phyloP scores from a whole-genome alignment of 495 filamentous ascomycete genomes.

The Staphylotrichum tortipilum region DNA sequence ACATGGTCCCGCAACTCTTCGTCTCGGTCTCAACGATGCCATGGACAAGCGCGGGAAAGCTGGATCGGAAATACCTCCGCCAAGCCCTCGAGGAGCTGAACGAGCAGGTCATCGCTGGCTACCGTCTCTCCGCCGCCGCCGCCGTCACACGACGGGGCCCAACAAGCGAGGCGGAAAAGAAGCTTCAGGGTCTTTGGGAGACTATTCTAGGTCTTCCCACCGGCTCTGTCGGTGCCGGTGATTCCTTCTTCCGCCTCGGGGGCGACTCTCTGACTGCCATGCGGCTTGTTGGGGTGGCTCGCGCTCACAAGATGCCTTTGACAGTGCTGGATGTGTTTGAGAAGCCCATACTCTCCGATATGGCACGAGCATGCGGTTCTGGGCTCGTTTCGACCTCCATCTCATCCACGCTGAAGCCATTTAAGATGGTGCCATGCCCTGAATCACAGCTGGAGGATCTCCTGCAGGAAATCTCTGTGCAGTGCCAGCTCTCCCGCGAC shows the following conservation, averaged over 20 bases:
- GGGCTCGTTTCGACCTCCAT: background rate
- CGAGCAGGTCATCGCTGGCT: slow-evolving; percentile 2
- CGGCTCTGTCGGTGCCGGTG: slow-evolving; percentile 25
- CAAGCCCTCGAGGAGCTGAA: slow-evolving; percentile 5
- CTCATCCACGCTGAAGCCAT: slow-evolving; percentile 26
- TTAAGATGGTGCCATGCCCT: slow-evolving; percentile 35
- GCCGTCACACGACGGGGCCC: background rate
- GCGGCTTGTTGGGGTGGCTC: slow-evolving; percentile 35
- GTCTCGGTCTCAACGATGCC: slow-evolving; percentile 44
- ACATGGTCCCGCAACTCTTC: slow-evolving; percentile 51
- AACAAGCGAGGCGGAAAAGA: slow-evolving; percentile 24
- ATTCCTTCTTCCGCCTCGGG: slow-evolving; percentile 43
- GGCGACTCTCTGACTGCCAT: slow-evolving; percentile 46
- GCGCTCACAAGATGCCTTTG: slow-evolving; percentile 20
- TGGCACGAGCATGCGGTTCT: slow-evolving; percentile 10
- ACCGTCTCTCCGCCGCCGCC: slow-evolving; percentile 10
- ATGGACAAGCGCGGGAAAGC: slow-evolving; percentile 43
- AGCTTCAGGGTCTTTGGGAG: slow-evolving; percentile 39
- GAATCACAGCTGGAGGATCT: slow-evolving; percentile 14
- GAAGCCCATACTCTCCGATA: slow-evolving; percentile 19
- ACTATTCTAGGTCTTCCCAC: slow-evolving; percentile 28
- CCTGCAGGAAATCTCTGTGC: slow-evolving; percentile 37
- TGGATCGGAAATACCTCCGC: slow-evolving; percentile 29
- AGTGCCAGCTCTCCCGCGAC: slow-evolving; percentile 30
- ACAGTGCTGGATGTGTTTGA: slow-evolving; percentile 35